Evolutionary conservation across 208 protist species (phyloP).

Genomic region (Leishmania turanica): DNA sequence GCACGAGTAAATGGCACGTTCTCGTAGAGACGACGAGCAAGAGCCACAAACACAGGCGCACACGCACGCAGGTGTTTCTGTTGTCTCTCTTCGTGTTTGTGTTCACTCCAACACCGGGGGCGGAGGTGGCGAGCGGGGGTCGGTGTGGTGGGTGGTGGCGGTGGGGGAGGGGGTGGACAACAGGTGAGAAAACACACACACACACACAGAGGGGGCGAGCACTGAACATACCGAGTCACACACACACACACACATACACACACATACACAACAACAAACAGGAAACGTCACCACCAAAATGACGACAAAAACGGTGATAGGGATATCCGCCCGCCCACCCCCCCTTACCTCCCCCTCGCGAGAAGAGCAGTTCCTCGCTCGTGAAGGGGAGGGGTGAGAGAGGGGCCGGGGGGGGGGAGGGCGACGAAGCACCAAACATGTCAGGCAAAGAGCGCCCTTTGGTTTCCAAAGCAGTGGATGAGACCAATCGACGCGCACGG

Average conservation of each 20-base stretch:
- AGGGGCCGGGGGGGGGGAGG: too few species aligned
- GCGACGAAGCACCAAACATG: neutral
- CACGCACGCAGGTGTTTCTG: neutral
- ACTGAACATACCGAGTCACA: neutral
- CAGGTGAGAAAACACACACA: too few species aligned
- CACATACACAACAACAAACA: too few species aligned
- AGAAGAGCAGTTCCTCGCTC: neutral
- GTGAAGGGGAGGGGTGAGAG: neutral
- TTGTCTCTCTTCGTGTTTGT: neutral
- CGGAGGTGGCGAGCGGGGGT: neutral
- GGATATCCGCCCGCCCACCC: too few species aligned
- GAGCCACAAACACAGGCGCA: neutral
- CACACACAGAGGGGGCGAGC: neutral
- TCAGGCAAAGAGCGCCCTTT: neutral
- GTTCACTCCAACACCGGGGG: neutral
- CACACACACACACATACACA: too few species aligned
- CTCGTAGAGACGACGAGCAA: neutral
- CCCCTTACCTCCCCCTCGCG: neutral
- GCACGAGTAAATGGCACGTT: neutral
- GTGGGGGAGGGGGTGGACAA: neutral
- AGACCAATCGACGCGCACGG: too few species aligned
- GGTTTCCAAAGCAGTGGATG: neutral
- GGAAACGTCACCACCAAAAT: neutral
- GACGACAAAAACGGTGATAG: neutral
- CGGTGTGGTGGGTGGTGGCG: neutral